Evolutionary conservation across 2,329 filamentous ascomycete genomes (phyloP).

Genomic region (Orbilia brochopaga): DNA sequence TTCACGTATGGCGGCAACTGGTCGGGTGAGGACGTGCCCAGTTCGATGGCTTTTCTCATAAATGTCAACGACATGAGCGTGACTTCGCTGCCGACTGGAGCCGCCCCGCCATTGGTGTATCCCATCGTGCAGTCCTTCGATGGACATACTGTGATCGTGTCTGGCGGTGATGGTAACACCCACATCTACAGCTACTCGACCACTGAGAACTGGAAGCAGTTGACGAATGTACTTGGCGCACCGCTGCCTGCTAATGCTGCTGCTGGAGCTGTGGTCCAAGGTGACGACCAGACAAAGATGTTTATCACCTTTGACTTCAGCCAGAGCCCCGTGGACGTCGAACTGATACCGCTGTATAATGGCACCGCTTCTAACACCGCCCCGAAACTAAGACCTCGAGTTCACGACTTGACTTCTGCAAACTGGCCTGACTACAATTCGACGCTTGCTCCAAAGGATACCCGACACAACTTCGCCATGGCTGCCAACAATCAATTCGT

Average conservation of each 20-base stretch:
- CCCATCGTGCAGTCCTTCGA: slow-evolving; percentile 51
- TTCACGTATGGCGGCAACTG: slow-evolving; percentile 54
- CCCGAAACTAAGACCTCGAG: slow-evolving; percentile 22
- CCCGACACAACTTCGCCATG: slow-evolving; percentile 52
- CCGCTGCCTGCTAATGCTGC: slow-evolving; percentile 31
- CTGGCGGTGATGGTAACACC: slow-evolving; percentile 53
- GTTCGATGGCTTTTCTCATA: slow-evolving; percentile 54
- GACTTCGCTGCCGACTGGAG: slow-evolving; percentile 52
- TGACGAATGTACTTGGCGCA: slow-evolving; percentile 30
- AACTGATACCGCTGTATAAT: slow-evolving; percentile 43
- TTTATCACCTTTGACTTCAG: slow-evolving; percentile 54
- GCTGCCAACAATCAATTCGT: slow-evolving; percentile 53
- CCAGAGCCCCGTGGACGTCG: slow-evolving; percentile 41
- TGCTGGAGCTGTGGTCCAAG: slow-evolving; percentile 51
- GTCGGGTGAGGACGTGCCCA: slow-evolving; percentile 53
- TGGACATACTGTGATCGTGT: slow-evolving; percentile 52
- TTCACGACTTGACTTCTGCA: slow-evolving; percentile 47
- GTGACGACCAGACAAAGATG: slow-evolving; percentile 54
- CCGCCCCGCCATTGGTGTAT: slow-evolving; percentile 52
- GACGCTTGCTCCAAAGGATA: slow-evolving; percentile 51
- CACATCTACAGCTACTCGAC: slow-evolving; percentile 52
- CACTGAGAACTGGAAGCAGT: slow-evolving; percentile 50
- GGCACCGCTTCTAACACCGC: slow-evolving; percentile 23
- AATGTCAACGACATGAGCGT: slow-evolving; percentile 49
- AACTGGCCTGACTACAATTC: slow-evolving; percentile 54